Evolutionary conservation across 169 alveolate genomes (phyloP).

Genomic region (Babesia ovata): DNA sequence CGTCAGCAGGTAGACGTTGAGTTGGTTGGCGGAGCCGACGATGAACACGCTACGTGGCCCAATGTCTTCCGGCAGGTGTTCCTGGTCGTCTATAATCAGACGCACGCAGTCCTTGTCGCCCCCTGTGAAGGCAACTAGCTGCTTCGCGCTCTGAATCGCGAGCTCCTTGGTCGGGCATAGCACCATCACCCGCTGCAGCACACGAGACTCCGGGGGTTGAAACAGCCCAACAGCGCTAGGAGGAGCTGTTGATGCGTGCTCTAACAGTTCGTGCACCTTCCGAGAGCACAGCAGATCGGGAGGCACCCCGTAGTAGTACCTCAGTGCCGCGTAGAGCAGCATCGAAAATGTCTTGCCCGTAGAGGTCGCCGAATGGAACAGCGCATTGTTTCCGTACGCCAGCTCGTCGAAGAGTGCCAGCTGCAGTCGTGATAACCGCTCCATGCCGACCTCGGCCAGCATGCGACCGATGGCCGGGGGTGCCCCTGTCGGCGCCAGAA

Average conservation of each 20-base stretch:
- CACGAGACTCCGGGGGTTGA: not conserved
- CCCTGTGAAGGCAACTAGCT: conserved; percentile 40
- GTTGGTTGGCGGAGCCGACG: conserved; percentile 67
- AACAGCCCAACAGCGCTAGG: not conserved
- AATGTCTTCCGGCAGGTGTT: conserved; percentile 25
- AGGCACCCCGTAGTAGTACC: conserved; percentile 40
- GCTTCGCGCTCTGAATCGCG: conserved; percentile 61
- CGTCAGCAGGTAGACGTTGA: conserved; percentile 25
- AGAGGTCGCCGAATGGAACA: conserved; percentile 61
- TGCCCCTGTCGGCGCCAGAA: conserved; percentile 20
- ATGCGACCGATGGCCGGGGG: conserved; percentile 25
- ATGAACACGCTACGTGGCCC: conserved; percentile 31
- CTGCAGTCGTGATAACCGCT: conserved; percentile 37
- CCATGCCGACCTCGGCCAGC: conserved; percentile 19
- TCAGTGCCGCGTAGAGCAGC: conserved; percentile 50
- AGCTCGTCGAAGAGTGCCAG: conserved; percentile 47
- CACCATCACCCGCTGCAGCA: conserved; percentile 33
- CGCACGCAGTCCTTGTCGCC: conserved; percentile 37
- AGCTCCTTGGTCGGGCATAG: conserved; percentile 69
- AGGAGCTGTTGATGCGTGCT: not conserved
- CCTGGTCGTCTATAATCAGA: conserved; percentile 61
- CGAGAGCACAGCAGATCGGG: conserved; percentile 7
- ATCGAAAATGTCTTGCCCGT: conserved; percentile 67
- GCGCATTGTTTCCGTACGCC: conserved; percentile 50
- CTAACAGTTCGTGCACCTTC: conserved; percentile 7